Base-by-base conservation (phyloP, 768 basidiomycete genomes). In the Suillus sp. region DNA sequence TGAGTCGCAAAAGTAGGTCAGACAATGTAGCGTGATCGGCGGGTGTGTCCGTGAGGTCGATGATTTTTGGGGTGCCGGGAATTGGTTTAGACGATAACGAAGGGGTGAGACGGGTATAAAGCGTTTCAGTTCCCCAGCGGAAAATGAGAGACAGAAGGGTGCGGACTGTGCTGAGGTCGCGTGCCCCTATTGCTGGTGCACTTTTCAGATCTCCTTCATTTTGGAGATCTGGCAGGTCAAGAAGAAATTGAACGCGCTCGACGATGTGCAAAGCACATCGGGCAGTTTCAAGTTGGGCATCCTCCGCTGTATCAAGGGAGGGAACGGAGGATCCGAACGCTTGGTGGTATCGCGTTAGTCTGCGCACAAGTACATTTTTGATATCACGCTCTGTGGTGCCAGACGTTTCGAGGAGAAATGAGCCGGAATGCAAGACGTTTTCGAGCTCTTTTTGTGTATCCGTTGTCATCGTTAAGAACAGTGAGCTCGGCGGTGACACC, bases 131-230 rank as follows among this genome's bases (percentile, higher is more conserved):
- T 8, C 85, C 89, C 92, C 91, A 92, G 66, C 85, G 87, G 70
- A 93, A 90, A 32, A 83, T 72, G 64, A 93, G 81, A 16, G 89
- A 84, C 18, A 91, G 71, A 35, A 93, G 78, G 0, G 86, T 88
- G 27, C 87, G 83, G 2, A 93, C 71, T 63, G 84, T 76, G 6
- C 79, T 75, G 35, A 92, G 72, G 73, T 94, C 92, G 58, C 89
- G 83, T 1, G 87, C 83, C 0, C 91, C 92, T 62, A 93, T 76
- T 14, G 78, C 69, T 14, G 61, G 63, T 4, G 43, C 51, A 22
- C 25, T 34, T 22, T 47, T 61, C 25, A 37, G n/a, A 25, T 34
- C 59, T 32, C 50, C 60, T n/a, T 64, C 63, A 3, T 34, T 45
- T 6, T 11, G 37, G 13, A 7, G 30, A 54, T 37, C n/a, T 50